Evolutionary conservation across 352 stramenopile genomes (phyloP).

Genomic region (Phytopythium kandeliae): DNA sequence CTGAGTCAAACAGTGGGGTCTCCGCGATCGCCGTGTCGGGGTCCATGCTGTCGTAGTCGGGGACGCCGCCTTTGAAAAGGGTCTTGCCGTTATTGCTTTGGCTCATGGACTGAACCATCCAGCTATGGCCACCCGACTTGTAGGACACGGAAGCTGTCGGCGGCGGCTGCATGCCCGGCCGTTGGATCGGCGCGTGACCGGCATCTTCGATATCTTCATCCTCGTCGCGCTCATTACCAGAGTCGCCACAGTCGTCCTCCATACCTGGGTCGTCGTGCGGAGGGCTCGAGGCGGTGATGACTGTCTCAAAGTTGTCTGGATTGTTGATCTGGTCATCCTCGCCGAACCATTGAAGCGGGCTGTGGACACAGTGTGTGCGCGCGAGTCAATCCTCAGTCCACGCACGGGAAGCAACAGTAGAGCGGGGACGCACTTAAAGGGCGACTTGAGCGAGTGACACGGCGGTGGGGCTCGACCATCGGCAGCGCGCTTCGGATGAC

Average conservation of each 20-base stretch:
- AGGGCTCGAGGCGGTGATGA: constrained; percentile 28
- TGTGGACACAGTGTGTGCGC: neutral
- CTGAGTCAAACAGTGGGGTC: constrained; percentile 48
- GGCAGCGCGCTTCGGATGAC: neutral
- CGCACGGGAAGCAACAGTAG: neutral
- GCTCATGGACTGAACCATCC: constrained; percentile 7
- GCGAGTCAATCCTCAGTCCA: neutral
- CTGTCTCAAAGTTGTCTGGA: constrained; percentile 44
- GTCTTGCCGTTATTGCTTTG: constrained; percentile 10
- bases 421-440: constrained; percentile 4
- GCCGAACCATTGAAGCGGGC: constrained; percentile 40
- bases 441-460: constrained; percentile 1
- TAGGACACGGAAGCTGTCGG: neutral
- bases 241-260: constrained; percentile 16
- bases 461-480: neutral
- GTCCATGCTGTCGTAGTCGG: constrained; percentile 56
- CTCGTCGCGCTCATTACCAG: constrained; percentile 9
- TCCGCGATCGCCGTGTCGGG: constrained; percentile 58
- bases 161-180: constrained; percentile 1
- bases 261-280: constrained; percentile 10
- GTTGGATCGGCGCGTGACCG: neutral
- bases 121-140: constrained; percentile 8
- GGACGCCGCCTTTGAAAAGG: constrained; percentile 10
- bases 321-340: constrained; percentile 56
- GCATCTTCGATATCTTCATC: neutral